Base-by-base conservation (phyloP, 257 asterid species). In the Coffea canephora region DNA sequence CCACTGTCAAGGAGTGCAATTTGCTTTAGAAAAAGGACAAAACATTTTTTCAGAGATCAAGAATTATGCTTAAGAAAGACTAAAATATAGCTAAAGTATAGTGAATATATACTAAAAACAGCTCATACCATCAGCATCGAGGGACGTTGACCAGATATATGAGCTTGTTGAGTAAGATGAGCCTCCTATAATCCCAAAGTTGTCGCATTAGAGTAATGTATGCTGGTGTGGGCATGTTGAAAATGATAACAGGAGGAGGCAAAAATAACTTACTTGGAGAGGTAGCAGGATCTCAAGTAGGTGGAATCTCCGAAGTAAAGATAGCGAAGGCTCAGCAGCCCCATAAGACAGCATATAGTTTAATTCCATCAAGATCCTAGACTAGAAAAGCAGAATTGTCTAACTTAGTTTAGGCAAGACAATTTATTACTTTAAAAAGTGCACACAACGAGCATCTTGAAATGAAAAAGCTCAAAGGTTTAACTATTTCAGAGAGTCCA, bases 261-360 rank as follows among this genome's bases (percentile, higher is more conserved):
- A 57, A 82, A 75, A 79, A 31, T 62, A 72, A 82, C 91, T 85
- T 86, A 95, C 99, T 65, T 95, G 97, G 86, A 91, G 87, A 34
- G 99, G 99, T 61, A 95, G 89, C 82, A 95, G 85, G 52, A 90
- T 86, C 75, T 87, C 92, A 21, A 95, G 96, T 81, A 95, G 78
- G 74, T 78, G 88, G 84, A 86, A 93, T 88, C 88, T 89, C 83
- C 83, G 84, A 79, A 95, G 98, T 88, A 93, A 82, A 82, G 84
- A 80, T 73, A 95, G 78, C 79, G 99, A 93, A 86, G 92, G 89
- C 86, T 85, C 97, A 43, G 98, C 97, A 80, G 99, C 98, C 77
- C 99, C 99, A 86, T 90, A 95, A 19, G 99, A 90, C 52, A 95
- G 90, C 98, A 95, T 93, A 85, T 93, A 92, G 85, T 91, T 87